Conservation (phyloP, 2,329 filamentous ascomycete genomes). For the Shiraia bambusicola region DNA sequence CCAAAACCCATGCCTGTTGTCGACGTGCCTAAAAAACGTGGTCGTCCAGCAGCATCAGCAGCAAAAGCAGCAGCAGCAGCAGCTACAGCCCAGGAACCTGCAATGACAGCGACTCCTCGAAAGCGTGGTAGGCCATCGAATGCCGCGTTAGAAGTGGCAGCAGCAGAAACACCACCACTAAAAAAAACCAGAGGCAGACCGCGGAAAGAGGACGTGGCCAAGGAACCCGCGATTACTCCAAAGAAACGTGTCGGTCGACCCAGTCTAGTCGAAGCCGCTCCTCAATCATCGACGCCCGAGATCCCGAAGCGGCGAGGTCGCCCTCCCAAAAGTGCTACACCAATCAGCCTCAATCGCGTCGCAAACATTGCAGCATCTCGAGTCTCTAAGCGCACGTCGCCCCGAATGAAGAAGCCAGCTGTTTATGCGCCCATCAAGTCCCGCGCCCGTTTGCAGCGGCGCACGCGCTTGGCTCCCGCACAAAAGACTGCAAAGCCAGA, state of each 20-base stretch:
- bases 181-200: conserved; percentile 15
- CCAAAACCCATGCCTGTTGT: conserved; percentile 6
- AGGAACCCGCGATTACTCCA: conserved; percentile 2
- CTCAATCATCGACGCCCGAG: conserved; percentile 3
- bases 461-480: conserved; percentile 18
- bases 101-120: conserved; percentile 8
- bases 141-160: conserved; percentile 4
- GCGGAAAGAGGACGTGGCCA: conserved; percentile 4
- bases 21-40: conserved; percentile 15
- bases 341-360: conserved; percentile 17
- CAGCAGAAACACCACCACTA: conserved; percentile 5
- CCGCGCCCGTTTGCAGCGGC: conserved; percentile 22
- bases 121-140: conserved; percentile 17
- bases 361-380: conserved; percentile 17
- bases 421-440: conserved; percentile 19
- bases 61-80: conserved; percentile 25
- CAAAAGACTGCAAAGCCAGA: conserved; percentile 9
- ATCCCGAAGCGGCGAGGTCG: conserved; percentile 17
- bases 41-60: conserved; percentile 23
- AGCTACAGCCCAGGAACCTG: conserved; percentile 7
- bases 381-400: conserved; percentile 22
- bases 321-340: conserved; percentile 6
- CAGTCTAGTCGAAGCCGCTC: conserved; percentile 4
- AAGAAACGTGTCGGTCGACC: conserved; percentile 17
- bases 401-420: conserved; percentile 16